These are phyloP conservation scores for Lithospermum erythrorhizon DNA, from an alignment of 257 asterid species.

Conservation along the genomic window DNA sequence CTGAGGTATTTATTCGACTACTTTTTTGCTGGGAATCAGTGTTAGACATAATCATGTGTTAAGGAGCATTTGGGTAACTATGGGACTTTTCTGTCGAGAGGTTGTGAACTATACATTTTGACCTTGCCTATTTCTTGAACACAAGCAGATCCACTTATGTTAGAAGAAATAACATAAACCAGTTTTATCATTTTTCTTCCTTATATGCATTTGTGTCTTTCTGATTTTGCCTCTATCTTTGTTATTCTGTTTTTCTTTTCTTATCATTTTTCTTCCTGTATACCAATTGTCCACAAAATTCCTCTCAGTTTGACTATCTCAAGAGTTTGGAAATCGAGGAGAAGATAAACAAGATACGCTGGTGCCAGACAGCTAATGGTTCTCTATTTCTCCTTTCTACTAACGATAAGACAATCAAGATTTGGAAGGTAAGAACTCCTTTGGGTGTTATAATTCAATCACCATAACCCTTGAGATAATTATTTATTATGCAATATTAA, in stretches of 20 bases:
- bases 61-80: too few species aligned
- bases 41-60: not conserved
- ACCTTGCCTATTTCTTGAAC: too few species aligned
- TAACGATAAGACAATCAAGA: constrained; percentile 93
- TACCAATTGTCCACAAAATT: constrained; percentile 4
- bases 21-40: not conserved
- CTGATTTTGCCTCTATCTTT: not conserved
- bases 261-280: not conserved
- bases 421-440: constrained; percentile 65
- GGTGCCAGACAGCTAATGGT: constrained; percentile 97
- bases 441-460: not conserved
- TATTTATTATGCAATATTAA: too few species aligned
- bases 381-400: constrained; percentile 94
- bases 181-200: not conserved
- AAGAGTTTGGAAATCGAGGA: constrained; percentile 99
- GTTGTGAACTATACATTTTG: too few species aligned
- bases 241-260: not conserved
- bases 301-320: constrained; percentile 91
- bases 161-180: too few species aligned
- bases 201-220: not conserved
- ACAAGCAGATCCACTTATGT: too few species aligned
- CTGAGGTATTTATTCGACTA: constrained; percentile 50
- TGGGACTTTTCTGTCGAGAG: too few species aligned
- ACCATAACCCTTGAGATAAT: too few species aligned
- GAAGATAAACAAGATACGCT: constrained; percentile 94